phyloP scores from a whole-genome alignment of 2,329 filamentous ascomycete species.

The Exophiala xenobiotica region DNA sequence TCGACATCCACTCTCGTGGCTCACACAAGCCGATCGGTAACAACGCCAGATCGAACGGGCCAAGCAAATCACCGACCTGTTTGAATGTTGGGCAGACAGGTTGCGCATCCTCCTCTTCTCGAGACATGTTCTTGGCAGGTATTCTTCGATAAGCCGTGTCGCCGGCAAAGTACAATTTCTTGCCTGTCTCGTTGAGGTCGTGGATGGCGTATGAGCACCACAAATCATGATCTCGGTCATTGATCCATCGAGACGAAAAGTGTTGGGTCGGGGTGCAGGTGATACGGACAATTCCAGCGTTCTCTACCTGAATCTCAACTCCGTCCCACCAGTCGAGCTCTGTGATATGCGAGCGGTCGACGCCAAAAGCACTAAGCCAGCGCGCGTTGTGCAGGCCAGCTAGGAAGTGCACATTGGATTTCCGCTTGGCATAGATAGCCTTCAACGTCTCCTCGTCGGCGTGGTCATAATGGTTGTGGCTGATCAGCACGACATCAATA shows the following conservation, averaged over 20 bases:
- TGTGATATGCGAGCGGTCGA: constrained; percentile 41
- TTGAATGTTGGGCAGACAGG: constrained; percentile 50
- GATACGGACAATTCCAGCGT: constrained; percentile 41
- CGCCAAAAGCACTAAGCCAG: constrained; percentile 32
- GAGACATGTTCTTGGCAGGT: constrained; percentile 27
- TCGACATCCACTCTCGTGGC: constrained; percentile 46
- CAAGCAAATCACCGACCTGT: constrained; percentile 47
- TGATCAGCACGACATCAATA: constrained; percentile 53
- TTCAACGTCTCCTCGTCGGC: constrained; percentile 49
- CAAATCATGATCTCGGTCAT: constrained; percentile 42
- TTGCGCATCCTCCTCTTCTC: constrained; percentile 34
- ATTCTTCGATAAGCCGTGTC: constrained; percentile 50
- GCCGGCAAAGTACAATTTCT: constrained; percentile 43
- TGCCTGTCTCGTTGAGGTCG: constrained; percentile 22
- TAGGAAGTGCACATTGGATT: constrained; percentile 48
- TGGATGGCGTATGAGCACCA: constrained; percentile 52
- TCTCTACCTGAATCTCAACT: constrained; percentile 36
- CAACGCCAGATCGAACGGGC: constrained; percentile 51
- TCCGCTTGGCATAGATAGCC: constrained; percentile 40
- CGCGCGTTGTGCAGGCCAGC: constrained; percentile 39
- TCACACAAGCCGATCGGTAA: constrained; percentile 51
- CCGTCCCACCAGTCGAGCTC: constrained; percentile 54
- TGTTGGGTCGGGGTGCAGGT: constrained; percentile 52
- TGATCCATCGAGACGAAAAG: constrained; percentile 43
- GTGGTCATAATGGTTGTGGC: constrained; percentile 60